These are phyloP conservation scores for Podaxis rugospora DNA, from an alignment of 768 basidiomycete species.

Conservation along the genomic window DNA sequence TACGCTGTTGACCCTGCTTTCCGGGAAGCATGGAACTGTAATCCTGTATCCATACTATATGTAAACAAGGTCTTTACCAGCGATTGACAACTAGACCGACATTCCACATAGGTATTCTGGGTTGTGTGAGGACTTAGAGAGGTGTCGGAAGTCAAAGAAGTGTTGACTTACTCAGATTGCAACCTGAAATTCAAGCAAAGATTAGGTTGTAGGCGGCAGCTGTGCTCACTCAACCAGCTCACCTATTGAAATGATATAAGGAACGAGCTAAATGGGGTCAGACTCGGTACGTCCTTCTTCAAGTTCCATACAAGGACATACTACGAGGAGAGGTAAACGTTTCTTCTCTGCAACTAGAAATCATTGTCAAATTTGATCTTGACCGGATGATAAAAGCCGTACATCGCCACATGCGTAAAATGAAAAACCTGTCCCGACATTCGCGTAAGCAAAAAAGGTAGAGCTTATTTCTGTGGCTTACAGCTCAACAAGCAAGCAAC, in stretches of 20 bases:
- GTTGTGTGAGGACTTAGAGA: not conserved
- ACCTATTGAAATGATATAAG: not conserved
- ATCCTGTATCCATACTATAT: not conserved
- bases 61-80: not conserved
- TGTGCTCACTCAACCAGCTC: not conserved
- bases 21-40: too few relatives aligned
- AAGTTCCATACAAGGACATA: not conserved
- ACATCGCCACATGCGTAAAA: conserved; percentile 7
- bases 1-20: not conserved
- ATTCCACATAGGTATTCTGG: not conserved
- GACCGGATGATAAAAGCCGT: not conserved
- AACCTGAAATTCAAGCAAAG: not conserved
- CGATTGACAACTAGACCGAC: not conserved
- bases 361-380: not conserved
- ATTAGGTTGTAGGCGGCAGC: not conserved
- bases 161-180: not conserved
- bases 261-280: not conserved
- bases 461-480: not conserved
- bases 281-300: not conserved
- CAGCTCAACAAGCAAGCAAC: conserved; percentile 1
- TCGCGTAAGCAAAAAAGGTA: too few relatives aligned
- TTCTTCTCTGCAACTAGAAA: conserved; percentile 1
- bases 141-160: not conserved
- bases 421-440: not conserved
- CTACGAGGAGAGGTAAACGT: not conserved